Base-by-base conservation (phyloP, 352 stramenopile genomes). In the Phytopythium boreale region DNA sequence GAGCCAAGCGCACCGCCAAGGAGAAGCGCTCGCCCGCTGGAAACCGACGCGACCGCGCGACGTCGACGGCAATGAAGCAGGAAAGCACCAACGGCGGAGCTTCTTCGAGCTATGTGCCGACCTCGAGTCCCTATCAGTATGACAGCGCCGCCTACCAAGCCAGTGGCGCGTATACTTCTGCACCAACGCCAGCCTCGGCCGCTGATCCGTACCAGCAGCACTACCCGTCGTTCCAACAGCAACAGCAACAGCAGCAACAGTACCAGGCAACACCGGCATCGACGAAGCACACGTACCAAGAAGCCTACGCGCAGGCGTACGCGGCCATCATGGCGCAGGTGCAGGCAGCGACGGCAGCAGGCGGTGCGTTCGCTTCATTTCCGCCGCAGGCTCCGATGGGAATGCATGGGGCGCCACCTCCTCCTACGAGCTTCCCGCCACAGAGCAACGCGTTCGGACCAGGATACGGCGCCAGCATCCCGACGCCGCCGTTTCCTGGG, bases 241-340 rank as follows among this genome's bases (percentile, higher is more conserved):
- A 65, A 27, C 60, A 68, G 37, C 61, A 73, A 31, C 62, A 75
- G 19, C 36, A 37, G 14, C 56, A 49, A 17, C 56, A 51, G 8
- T 10, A 49, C 5, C 59, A 71, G 39, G 6, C 56, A 56, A 5
- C 46, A 56, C 8, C 55, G 56, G 31, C 66, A 58, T n/a, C 49
- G 12, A 59, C 69, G 31, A 70, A 66, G 11, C 80, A 90, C 34
- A 24, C 85, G 31, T 92, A 89, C 34, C 84, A 90, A 56, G 65
- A 72, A 20, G 84, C 84, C 0, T 92, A 91, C 29, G 75, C 80
- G 41, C 81, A 92, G 55, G 83, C 81, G 11, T 92, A 90, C 56
- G 75, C 80, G 9, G 72, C 79, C 22, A 68, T 92, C 17, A 82
- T 89, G 74, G 61, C 72, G 51, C 84, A 92, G 50, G 76, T 82